Evolutionary conservation across 805 yeast species (phyloP), one percentile per base, ranked within the genome.

Genomic region (Yarrowia divulgata): DNA sequence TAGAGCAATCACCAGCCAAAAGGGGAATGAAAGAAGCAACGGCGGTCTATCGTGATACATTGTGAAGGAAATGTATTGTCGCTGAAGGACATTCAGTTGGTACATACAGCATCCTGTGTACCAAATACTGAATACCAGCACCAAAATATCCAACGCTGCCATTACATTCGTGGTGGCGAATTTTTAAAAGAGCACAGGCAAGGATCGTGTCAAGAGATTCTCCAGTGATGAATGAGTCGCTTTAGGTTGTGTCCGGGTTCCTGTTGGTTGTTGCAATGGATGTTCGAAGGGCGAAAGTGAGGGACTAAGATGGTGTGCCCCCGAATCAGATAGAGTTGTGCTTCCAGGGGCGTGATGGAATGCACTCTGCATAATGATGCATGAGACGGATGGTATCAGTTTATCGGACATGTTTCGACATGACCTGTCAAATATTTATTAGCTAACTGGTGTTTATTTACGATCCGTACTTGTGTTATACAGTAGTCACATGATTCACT

Each of bases 81-180:
- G 46, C 37, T 57, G 63, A 16, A 57, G 63, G n/a, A 57, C 48
- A 29, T 57, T 57, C 23, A 57, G 63, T 39, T 57, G 63, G 63
- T 57, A 57, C 63, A 57, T 57, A 32, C 48, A 57, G 48, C 48
- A 57, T 13, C 63, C 63, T n/a, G 63, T 57, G 63, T 57, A 57
- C 63, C 63, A 57, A 13, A 42, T n/a, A 16, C 63, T 57, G 63
- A 23, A 57, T 23, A 29, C 48, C 48, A 57, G 48, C 37, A 57
- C 37, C 63, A 57, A 42, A 57, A 57, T 40, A 8, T 57, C 63
- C 48, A 23, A 57, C 3, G 63, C 48, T 29, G 63, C 63, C 63
- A 57, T 57, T 40, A 57, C 63, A 57, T 57, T 18, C 43, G 60
- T 34, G 45, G 63, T 54, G 45, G 60, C 46, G 46, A n/a, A 18